phyloP scores from a whole-genome alignment of 768 basidiomycete genomes.

The Termitomyces sp. region DNA sequence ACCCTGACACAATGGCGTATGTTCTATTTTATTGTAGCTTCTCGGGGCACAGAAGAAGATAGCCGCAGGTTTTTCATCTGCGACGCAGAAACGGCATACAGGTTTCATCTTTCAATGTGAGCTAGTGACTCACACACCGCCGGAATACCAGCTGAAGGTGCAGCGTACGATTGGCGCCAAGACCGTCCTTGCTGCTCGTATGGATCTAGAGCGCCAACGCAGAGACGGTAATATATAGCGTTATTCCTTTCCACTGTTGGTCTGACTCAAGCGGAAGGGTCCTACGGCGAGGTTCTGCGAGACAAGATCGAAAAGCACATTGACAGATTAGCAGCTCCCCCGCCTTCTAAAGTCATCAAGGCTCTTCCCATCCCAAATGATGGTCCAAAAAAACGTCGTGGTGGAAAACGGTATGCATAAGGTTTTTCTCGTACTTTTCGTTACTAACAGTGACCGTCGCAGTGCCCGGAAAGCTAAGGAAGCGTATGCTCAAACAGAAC shows the following conservation, averaged over 20 bases:
- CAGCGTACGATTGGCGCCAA: slow-evolving; percentile 95
- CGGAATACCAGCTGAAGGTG: slow-evolving; percentile 86
- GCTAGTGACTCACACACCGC: slow-evolving; percentile 76
- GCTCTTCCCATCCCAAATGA: slow-evolving; percentile 93
- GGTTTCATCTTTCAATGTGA: slow-evolving; percentile 97
- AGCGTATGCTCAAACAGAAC: slow-evolving; percentile 93
- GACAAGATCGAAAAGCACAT: slow-evolving; percentile 93
- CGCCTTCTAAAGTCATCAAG: slow-evolving; percentile 89
- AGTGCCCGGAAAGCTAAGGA: slow-evolving; percentile 99
- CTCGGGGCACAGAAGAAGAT: slow-evolving; percentile 93
- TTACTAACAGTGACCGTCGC: background rate
- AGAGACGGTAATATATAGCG: slow-evolving; percentile 61
- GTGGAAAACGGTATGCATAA: slow-evolving; percentile 77
- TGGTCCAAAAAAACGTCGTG: slow-evolving; percentile 91
- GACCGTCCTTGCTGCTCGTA: slow-evolving; percentile 81
- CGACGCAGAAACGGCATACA: slow-evolving; percentile 84
- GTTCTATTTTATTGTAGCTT: slow-evolving; percentile 43
- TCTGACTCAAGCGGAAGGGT: slow-evolving; percentile 32
- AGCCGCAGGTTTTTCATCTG: slow-evolving; percentile 87
- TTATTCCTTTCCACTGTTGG: background rate
- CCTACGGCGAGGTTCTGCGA: slow-evolving; percentile 75
- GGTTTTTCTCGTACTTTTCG: slow-evolving; percentile 4
- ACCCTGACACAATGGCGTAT: background rate
- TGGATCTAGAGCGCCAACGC: slow-evolving; percentile 84
- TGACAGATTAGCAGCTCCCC: slow-evolving; percentile 88